Percentiles rank a stretch among this genome's conserved stretches.
These are phyloP conservation scores for Xerophyta viscosa DNA, from an alignment of 106 monocot species.

Conservation along the genomic window DNA sequence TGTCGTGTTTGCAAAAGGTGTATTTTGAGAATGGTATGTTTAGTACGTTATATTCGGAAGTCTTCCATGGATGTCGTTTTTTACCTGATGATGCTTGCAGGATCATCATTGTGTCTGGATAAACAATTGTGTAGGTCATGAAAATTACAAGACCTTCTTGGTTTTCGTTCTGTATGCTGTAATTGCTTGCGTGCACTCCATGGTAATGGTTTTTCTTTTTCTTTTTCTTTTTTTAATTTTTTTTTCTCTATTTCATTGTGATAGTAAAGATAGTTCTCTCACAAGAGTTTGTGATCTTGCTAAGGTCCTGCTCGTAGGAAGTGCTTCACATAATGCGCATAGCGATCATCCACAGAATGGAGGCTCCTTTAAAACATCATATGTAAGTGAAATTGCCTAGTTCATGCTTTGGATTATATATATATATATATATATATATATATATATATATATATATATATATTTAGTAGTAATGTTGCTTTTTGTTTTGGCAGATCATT, in stretches of 20 bases:
- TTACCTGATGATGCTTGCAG: constrained; percentile 31
- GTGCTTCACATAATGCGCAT: constrained; percentile 43
- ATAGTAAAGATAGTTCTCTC: too few relatives aligned
- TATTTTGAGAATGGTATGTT: constrained; percentile 92
- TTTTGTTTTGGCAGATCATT: constrained; percentile 50
- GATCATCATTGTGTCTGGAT: constrained; percentile 99
- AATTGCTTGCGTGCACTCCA: constrained; percentile 68
- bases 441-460: background rate
- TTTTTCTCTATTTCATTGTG: too few relatives aligned
- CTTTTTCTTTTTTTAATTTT: too few relatives aligned
- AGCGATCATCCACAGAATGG: constrained; percentile 46
- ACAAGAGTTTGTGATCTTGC: constrained; percentile 9
- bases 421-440: background rate
- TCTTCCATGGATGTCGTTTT: background rate
- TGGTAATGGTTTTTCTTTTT: constrained; percentile 46
- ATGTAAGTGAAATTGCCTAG: constrained; percentile 25
- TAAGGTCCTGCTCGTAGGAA: constrained; percentile 76
- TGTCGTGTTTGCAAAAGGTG: constrained; percentile 99
- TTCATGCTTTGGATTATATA: background rate
- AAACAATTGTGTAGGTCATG: constrained; percentile 98
- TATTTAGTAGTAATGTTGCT: background rate
- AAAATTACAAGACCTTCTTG: constrained; percentile 94
- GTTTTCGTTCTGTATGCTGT: constrained; percentile 83
- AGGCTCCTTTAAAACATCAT: constrained; percentile 55
- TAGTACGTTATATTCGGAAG: constrained; percentile 1